Evolutionary conservation across 2,329 filamentous ascomycete species (phyloP).

Genomic region (Phialocephala subalpina): DNA sequence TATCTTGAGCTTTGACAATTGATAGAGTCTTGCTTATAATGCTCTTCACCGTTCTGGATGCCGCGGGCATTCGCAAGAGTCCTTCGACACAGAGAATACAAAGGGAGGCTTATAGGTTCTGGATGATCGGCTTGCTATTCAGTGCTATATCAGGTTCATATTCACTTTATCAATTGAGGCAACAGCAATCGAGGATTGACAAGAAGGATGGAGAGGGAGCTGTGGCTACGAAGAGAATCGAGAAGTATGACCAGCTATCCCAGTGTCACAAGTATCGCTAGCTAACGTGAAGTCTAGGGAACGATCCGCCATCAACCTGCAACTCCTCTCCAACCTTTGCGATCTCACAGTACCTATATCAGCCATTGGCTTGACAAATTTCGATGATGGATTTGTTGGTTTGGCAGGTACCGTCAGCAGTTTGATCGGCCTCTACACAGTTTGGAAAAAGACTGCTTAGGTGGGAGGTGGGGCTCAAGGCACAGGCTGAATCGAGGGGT

Average conservation of each 20-base stretch:
- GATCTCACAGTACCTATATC: conserved; percentile 84
- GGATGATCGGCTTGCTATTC: conserved; percentile 82
- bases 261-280: conserved; percentile 1
- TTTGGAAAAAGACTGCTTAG: conserved; percentile 93
- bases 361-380: conserved; percentile 75
- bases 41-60: conserved; percentile 78
- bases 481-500: not conserved
- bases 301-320: conserved; percentile 76
- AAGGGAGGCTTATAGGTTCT: conserved; percentile 80
- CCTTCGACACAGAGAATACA: conserved; percentile 71
- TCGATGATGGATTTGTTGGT: conserved; percentile 94
- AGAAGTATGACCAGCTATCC: conserved; percentile 46
- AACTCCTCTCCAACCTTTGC: conserved; percentile 89
- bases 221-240: conserved; percentile 88
- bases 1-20: conserved; percentile 75
- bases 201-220: conserved; percentile 91
- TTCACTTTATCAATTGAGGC: conserved; percentile 74
- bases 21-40: conserved; percentile 85
- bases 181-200: conserved; percentile 76
- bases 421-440: conserved; percentile 81
- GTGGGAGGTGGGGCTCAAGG: not conserved
- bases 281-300: conserved; percentile 61
- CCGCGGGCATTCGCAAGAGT: conserved; percentile 77
- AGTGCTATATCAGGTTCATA: conserved; percentile 81
- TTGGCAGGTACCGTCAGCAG: conserved; percentile 90